phyloP scores from a whole-genome alignment of 2,329 filamentous ascomycete species.

The Neurospora crassa region DNA sequence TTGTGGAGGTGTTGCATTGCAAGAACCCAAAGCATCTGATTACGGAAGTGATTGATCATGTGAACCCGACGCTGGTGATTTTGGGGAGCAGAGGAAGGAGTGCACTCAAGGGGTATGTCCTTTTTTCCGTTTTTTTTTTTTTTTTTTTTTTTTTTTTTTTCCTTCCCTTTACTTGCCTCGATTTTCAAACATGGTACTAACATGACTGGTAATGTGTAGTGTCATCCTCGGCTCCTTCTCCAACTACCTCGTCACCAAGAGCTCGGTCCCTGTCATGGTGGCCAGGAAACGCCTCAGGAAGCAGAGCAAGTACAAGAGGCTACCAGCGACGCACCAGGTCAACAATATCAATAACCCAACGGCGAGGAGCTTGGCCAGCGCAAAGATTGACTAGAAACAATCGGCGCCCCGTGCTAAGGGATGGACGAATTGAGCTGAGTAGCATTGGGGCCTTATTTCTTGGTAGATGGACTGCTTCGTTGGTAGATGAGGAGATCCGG shows the following conservation, averaged over 20 bases:
- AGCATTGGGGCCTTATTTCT: neutral
- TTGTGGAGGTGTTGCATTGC: slow-evolving; percentile 95
- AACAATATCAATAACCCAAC: slow-evolving; percentile 71
- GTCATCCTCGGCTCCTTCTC: slow-evolving; percentile 94
- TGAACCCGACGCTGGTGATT: slow-evolving; percentile 86
- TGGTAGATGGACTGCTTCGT: neutral
- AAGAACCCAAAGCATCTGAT: slow-evolving; percentile 95
- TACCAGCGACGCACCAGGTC: slow-evolving; percentile 57
- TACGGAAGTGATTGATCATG: slow-evolving; percentile 90
- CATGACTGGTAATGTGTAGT: slow-evolving; percentile 34
- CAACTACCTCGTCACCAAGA: slow-evolving; percentile 95
- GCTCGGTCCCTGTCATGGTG: slow-evolving; percentile 95
- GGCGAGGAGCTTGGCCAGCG: slow-evolving; percentile 56
- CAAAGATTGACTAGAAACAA: slow-evolving; percentile 59
- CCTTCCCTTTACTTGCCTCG: neutral
- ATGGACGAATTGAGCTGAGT: slow-evolving; percentile 1
- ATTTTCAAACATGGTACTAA: slow-evolving; percentile 20
- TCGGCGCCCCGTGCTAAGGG: neutral
- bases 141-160: neutral
- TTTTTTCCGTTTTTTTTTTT: neutral
- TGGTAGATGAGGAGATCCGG: no score
- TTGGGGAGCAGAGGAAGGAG: slow-evolving; percentile 86
- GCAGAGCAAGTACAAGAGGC: slow-evolving; percentile 68
- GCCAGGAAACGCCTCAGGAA: slow-evolving; percentile 83
- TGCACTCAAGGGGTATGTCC: slow-evolving; percentile 77